Evolutionary conservation across 768 basidiomycete species (phyloP), one percentile per base, ranked within the genome.

Genomic region (Symmetrospora coprosmae): DNA sequence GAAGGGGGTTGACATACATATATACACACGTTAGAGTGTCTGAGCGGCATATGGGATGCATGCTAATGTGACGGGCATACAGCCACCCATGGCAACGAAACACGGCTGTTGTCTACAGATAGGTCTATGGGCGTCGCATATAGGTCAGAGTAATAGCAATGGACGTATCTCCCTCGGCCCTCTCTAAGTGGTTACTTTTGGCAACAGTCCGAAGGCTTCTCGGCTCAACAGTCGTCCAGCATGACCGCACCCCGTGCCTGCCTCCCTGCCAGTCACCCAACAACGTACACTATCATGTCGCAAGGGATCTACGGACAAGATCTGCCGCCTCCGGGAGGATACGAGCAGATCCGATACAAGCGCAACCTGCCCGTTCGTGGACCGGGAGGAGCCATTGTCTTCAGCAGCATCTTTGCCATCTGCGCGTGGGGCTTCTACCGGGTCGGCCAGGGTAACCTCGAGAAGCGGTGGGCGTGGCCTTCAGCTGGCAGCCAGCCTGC

Each of bases 311-410:
- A 45, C 31, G 55, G 55, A 17, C 55, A 58, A 75, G 92, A 99
- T 71, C 85, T 99, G 82, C 92, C 92, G 68, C 92, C 92, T 39
- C 67, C 82, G 43, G 90, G 89, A 64, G 92, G 92, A 1, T 99
- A 92, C 74, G 89, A 87, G 71, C 75, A 84, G 28, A 75, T 99
- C 75, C 84, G 84, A 74, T 99, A 96, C 80, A 91, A 89, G 74
- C 85, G 92, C 66, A 92, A 91, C 74, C 80, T 97, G 46, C 90
- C 92, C 45, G 76, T 87, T 71, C 81, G 85, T 61, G 87, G 87
- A 2, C 88, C 87, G 52, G 81, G 47, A 58, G 55, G 55, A 58
- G 55, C 55, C 41, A 30, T 39, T 43, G 47, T 60, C 25, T 60
- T 63, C 37, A 40, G 30, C n/a, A 27, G 61, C 59, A 47, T 91